phyloP scores from a whole-genome alignment of 78 protist genomes.

The Creolimax fragrantissima region DNA sequence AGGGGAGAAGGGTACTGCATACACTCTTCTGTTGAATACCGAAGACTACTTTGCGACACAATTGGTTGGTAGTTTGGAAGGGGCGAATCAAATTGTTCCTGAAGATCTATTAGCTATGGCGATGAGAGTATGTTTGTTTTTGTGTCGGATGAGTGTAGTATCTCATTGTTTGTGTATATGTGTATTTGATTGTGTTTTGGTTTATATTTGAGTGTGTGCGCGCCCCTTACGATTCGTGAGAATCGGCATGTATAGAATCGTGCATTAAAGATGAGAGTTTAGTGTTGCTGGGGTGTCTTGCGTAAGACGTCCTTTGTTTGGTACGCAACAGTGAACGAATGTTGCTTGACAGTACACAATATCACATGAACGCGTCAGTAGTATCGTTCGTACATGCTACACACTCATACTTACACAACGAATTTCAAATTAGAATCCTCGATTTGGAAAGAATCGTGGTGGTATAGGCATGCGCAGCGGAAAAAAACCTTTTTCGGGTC shows the following conservation, averaged over 20 bases:
- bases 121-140: constrained; percentile 3
- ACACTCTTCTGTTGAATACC: constrained; percentile 37
- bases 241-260: no score
- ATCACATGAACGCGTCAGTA: background rate
- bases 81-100: constrained; percentile 44
- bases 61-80: constrained; percentile 30
- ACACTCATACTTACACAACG: background rate
- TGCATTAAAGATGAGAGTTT: background rate
- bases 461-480: background rate
- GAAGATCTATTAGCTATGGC: constrained; percentile 44
- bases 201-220: background rate
- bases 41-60: constrained; percentile 45
- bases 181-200: background rate
- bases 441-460: background rate
- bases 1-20: constrained; percentile 51
- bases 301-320: background rate
- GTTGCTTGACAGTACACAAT: background rate
- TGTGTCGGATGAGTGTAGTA: background rate
- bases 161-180: background rate
- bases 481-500: background rate
- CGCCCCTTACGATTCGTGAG: no score
- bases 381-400: background rate
- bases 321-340: background rate
- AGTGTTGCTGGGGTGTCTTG: background rate
- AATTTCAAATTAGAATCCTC: background rate